Evolutionary conservation across 202 grass and related monocot species (phyloP).

Genomic region (Hordeum pubiflorum): DNA sequence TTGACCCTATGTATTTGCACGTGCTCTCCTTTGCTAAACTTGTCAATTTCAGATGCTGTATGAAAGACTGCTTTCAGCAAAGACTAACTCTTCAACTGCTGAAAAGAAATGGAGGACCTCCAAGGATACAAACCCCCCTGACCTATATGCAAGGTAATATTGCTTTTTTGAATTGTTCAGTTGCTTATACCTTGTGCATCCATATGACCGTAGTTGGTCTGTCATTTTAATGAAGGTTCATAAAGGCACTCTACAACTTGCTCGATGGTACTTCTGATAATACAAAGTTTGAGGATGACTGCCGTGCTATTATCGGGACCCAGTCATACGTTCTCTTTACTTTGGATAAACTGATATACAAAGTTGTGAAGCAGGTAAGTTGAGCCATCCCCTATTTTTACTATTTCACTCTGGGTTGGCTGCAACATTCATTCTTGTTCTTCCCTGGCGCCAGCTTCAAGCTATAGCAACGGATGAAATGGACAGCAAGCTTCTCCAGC

Average conservation of each 20-base stretch:
- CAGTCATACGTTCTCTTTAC: slow-evolving; percentile 96
- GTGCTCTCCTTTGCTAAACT: slow-evolving; percentile 19
- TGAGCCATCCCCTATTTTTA: not conserved
- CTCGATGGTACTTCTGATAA: slow-evolving; percentile 90
- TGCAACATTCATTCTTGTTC: not conserved
- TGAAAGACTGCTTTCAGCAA: slow-evolving; percentile 87
- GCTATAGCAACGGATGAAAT: slow-evolving; percentile 86
- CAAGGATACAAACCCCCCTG: slow-evolving; percentile 64
- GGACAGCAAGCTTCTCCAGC: slow-evolving; percentile 83
- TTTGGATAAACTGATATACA: slow-evolving; percentile 96
- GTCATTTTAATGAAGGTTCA: slow-evolving; percentile 59
- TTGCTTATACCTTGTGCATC: not conserved
- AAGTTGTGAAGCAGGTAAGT: slow-evolving; percentile 86
- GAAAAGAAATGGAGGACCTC: slow-evolving; percentile 94
- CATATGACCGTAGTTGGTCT: slow-evolving; percentile 7
- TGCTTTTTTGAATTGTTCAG: not conserved
- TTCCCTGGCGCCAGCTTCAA: slow-evolving; percentile 69
- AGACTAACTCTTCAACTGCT: slow-evolving; percentile 67
- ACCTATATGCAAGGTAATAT: slow-evolving; percentile 85
- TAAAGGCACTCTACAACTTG: slow-evolving; percentile 66
- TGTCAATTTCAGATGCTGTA: slow-evolving; percentile 74
- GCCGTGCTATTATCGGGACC: slow-evolving; percentile 73
- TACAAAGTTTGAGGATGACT: slow-evolving; percentile 98
- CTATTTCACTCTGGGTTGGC: not conserved
- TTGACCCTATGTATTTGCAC: not conserved